phyloP scores from a whole-genome alignment of 192 early-diverging fungal species.

The Mortierella hygrophila region DNA sequence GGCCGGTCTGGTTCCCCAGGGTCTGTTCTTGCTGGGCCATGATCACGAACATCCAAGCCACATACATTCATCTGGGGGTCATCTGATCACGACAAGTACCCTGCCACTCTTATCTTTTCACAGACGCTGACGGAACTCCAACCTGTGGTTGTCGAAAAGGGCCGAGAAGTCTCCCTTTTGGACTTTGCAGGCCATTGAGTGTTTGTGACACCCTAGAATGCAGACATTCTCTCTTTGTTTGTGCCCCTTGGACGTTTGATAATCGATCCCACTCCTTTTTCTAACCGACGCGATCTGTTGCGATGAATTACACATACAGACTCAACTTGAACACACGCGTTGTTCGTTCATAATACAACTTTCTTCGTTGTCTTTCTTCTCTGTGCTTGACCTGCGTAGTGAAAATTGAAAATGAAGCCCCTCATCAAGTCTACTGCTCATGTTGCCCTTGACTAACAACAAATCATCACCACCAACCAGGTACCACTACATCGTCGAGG shows the following conservation, averaged over 20 bases:
- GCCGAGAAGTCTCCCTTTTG: background rate
- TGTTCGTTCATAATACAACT: too few species aligned
- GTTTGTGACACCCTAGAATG: too few species aligned
- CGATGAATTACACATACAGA: background rate
- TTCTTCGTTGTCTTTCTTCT: too few species aligned
- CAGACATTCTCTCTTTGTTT: too few species aligned
- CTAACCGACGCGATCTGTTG: background rate
- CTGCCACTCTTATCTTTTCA: background rate
- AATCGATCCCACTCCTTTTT: too few species aligned
- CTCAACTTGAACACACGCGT: too few species aligned
- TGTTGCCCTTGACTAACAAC: too few species aligned
- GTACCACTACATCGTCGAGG: conserved; percentile 57
- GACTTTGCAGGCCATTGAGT: too few species aligned
- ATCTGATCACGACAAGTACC: background rate
- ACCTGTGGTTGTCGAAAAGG: background rate
- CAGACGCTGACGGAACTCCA: background rate
- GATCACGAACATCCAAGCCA: background rate
- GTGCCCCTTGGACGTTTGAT: background rate
- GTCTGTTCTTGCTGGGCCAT: background rate
- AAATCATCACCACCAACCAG: too few species aligned
- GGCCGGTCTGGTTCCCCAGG: background rate
- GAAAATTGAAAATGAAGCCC: too few species aligned
- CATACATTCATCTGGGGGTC: background rate
- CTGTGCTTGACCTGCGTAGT: too few species aligned
- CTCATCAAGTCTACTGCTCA: too few species aligned